Evolutionary conservation across 140 eudicot genomes (phyloP), one percentile per base, ranked within the genome.

Genomic region (Oenanthe javanica): DNA sequence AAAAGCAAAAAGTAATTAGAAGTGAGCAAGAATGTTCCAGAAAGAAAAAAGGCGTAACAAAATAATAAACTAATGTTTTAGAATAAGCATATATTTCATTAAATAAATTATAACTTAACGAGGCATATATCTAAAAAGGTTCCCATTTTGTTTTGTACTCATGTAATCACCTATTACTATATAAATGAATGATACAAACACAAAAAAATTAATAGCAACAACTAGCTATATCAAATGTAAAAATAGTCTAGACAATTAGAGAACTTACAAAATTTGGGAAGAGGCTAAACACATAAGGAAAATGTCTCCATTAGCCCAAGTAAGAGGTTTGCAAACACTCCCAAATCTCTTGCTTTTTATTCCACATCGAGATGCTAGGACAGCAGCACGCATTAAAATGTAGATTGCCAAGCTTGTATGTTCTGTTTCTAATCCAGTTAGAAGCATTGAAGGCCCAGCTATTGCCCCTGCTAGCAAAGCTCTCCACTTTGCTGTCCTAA

Each of bases 401-500:
- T 95, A 95, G 49, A 95, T 91, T 15, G 99, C 98, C 88, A 95
- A 83, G 83, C 99, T 95, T 48, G 88, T 95, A 54, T 95, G 98
- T 59, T 90, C 89, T 72, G 99, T 89, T 73, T 88, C 85, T 80
- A 86, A 77, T 84, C 97, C 99, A 79, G 99, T 95, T 55, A 95
- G 91, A 71, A 95, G 93, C 99, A 95, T 87, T 27, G 99, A 92
- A 40, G 99, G 99, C 83, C 99, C 99, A 1, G 99, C 99, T 83
- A 95, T 84, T 4, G 88, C 89, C 74, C 99, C 99, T 66, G 99
- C 99, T 80, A 95, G 83, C 84, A 95, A 87, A 51, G 98, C 93
- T 81, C 99, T 92, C 99, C 97, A 95, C 85, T 84, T 92, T 81
- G 97, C 97, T 82, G 99, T 95, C 91, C 99, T 94, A 91, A 77